phyloP scores from a whole-genome alignment of 2,329 filamentous ascomycete species.

The Cercospora sojina region DNA sequence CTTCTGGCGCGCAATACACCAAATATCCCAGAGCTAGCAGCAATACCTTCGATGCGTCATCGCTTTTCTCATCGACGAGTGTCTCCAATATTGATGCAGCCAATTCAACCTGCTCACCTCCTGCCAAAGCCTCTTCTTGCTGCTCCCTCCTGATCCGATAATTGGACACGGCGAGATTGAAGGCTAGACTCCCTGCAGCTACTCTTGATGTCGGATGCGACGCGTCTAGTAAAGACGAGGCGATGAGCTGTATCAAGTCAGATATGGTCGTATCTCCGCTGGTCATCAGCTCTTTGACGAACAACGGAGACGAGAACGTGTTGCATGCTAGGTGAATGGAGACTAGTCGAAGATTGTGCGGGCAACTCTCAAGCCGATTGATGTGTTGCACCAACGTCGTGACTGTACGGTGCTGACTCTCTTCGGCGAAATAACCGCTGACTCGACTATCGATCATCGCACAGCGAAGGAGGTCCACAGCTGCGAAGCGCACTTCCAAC shows the following conservation, averaged over 20 bases:
- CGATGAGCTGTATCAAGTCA: constrained; percentile 67
- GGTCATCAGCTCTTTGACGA: constrained; percentile 49
- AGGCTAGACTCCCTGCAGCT: constrained; percentile 77
- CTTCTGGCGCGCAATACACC: constrained; percentile 65
- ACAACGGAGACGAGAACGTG: constrained; percentile 74
- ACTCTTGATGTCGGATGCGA: constrained; percentile 72
- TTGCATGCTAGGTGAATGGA: constrained; percentile 83
- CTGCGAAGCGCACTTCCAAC: constrained; percentile 68
- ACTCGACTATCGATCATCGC: constrained; percentile 75
- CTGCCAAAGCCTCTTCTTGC: constrained; percentile 59
- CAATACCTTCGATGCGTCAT: constrained; percentile 73
- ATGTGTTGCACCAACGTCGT: constrained; percentile 59
- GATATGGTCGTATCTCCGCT: constrained; percentile 40
- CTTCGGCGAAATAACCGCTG: constrained; percentile 79
- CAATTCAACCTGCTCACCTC: constrained; percentile 75
- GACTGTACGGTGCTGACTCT: constrained; percentile 63
- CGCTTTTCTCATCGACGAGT: constrained; percentile 52
- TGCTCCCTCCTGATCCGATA: constrained; percentile 63
- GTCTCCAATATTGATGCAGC: constrained; percentile 78
- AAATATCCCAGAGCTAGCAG: constrained; percentile 74
- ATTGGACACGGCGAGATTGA: constrained; percentile 74
- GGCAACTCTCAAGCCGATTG: constrained; percentile 59
- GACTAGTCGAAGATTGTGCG: constrained; percentile 80
- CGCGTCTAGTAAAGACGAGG: constrained; percentile 75
- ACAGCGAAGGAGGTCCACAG: constrained; percentile 81